Conservation (phyloP, 1,284 basidiomycete species). For the Cutaneotrichosporon mucoides region DNA sequence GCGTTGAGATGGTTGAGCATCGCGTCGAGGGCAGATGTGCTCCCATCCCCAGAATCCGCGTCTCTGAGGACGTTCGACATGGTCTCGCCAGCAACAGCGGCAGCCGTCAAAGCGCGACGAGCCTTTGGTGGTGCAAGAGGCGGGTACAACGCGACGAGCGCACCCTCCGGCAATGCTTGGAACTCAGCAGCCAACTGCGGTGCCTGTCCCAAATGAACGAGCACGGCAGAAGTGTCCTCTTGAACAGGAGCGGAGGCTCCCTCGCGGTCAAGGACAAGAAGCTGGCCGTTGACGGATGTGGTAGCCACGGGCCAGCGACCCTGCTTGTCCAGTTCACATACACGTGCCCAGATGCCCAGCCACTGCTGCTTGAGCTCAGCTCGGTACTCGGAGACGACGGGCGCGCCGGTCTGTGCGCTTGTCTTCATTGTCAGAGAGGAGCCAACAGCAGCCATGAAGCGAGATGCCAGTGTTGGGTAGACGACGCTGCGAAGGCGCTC, state of each 20-base stretch:
- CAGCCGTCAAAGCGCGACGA: conserved; percentile 24
- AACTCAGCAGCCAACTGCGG: conserved; percentile 21
- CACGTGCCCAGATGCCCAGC: conserved; percentile 85
- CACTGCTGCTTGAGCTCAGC: conserved; percentile 81
- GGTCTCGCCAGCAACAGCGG: conserved; percentile 30
- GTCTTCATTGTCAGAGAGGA: conserved; percentile 69
- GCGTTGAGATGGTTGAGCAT: conserved; percentile 22
- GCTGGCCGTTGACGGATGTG: conserved; percentile 19
- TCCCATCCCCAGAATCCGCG: conserved; percentile 30
- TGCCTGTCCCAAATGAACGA: conserved; percentile 42
- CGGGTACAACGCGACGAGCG: conserved; percentile 26
- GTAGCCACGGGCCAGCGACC: conserved; percentile 69
- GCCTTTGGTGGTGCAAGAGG: conserved; percentile 26
- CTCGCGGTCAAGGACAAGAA: conserved; percentile 71
- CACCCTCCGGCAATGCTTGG: conserved; percentile 26
- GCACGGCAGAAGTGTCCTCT: conserved; percentile 62
- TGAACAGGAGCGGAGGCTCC: conserved; percentile 61
- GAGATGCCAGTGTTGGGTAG: conserved; percentile 65
- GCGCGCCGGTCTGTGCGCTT: conserved; percentile 71
- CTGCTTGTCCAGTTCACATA: conserved; percentile 76
- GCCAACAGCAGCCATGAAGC: conserved; percentile 78
- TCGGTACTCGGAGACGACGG: conserved; percentile 73
- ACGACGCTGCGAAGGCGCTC: conserved; percentile 20
- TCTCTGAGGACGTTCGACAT: conserved; percentile 21
- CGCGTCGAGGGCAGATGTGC: conserved; percentile 29